These are phyloP conservation scores for Vitis amurensis DNA, from an alignment of 164 flowering plant species.

Conservation along the genomic window DNA sequence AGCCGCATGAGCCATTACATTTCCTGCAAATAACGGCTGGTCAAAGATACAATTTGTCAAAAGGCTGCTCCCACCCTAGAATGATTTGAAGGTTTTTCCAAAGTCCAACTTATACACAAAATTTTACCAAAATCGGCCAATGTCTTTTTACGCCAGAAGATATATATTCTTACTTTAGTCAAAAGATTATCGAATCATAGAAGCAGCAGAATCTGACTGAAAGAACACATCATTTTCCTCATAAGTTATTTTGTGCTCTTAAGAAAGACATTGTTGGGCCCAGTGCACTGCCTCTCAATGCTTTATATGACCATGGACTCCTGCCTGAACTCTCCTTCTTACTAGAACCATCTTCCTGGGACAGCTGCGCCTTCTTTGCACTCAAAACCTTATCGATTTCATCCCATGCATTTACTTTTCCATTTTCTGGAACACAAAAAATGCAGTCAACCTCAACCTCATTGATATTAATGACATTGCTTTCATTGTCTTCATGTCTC, in stretches of 20 bases:
- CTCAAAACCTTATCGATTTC: constrained; percentile 56
- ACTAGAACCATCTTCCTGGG: constrained; percentile 37
- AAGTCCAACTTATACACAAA: too few species aligned
- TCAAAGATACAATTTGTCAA: neutral
- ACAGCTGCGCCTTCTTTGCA: constrained; percentile 66
- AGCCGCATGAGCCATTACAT: too few species aligned
- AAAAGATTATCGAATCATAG: too few species aligned
- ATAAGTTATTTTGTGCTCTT: constrained; percentile 55
- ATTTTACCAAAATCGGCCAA: too few species aligned
- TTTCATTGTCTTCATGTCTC: too few species aligned
- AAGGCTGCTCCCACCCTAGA: neutral
- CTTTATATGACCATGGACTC: constrained; percentile 59
- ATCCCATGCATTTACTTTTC: constrained; percentile 58
- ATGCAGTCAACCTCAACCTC: neutral
- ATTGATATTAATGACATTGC: too few species aligned
- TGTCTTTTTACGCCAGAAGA: too few species aligned
- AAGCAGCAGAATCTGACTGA: too few species aligned
- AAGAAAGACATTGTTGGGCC: constrained; percentile 76
- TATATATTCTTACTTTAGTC: too few species aligned
- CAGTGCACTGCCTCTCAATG: constrained; percentile 71
- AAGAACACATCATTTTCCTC: constrained; percentile 6
- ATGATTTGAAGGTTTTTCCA: too few species aligned
- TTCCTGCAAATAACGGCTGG: neutral
- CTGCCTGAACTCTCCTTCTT: constrained; percentile 36
- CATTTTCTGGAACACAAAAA: constrained; percentile 41